Percentiles rank a stretch among this genome's conserved stretches.
Conservation (phyloP, 208 protist genomes). For the Leishmania guyanensis region DNA sequence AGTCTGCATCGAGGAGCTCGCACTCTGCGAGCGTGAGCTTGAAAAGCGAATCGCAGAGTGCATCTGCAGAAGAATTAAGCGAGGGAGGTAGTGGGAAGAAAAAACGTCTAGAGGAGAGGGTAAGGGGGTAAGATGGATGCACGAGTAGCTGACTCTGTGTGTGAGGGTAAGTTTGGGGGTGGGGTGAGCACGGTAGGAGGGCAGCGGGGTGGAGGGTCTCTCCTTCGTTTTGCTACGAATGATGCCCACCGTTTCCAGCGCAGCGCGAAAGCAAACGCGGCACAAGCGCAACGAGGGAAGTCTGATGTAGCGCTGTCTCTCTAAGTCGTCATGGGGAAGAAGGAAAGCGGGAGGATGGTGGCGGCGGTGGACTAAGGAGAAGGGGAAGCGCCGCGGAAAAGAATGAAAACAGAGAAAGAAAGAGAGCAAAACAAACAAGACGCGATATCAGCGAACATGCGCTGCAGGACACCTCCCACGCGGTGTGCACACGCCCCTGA, state of each 20-base stretch:
- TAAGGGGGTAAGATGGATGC: not conserved
- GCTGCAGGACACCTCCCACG: too few species aligned
- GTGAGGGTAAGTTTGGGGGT: not conserved
- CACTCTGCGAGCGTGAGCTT: conserved; percentile 11
- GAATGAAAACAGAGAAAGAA: conserved; percentile 1
- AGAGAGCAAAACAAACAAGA: conserved; percentile 3
- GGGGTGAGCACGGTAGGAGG: not conserved
- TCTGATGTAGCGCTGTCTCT: too few species aligned
- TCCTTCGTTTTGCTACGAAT: not conserved
- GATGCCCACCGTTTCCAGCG: not conserved
- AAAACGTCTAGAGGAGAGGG: not conserved
- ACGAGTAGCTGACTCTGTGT: not conserved
- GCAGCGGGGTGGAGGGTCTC: too few species aligned
- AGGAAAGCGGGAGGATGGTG: too few species aligned
- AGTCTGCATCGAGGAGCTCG: not conserved
- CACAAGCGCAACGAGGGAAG: not conserved
- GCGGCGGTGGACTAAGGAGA: not conserved
- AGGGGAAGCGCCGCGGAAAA: not conserved
- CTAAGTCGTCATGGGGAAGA: too few species aligned
- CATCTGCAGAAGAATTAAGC: not conserved
- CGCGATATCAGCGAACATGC: not conserved
- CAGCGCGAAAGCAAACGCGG: not conserved
- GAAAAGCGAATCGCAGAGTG: conserved; percentile 28
- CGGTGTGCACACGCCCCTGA: too few species aligned
- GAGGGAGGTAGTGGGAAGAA: not conserved